phyloP scores from a whole-genome alignment of 805 yeast species.

The Myxozyma neglecta region DNA sequence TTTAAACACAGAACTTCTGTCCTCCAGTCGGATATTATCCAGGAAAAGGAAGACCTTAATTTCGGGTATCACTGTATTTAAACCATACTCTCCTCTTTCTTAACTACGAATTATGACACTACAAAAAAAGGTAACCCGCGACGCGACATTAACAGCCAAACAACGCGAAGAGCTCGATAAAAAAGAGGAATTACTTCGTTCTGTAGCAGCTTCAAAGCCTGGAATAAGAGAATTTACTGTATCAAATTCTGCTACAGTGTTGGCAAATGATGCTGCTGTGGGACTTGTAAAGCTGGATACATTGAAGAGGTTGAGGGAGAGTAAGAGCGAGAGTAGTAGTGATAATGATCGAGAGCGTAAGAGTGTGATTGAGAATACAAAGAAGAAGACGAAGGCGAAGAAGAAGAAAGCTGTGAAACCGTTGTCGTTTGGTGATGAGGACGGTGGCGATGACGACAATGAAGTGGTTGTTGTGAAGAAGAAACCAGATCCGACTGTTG shows the following conservation, averaged over 20 bases:
- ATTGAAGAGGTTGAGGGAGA: conserved; percentile 14
- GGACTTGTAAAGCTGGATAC: conserved; percentile 16
- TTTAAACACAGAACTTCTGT: no score
- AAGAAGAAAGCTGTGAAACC: neutral
- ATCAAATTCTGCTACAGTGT: conserved; percentile 3
- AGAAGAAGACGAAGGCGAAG: conserved; percentile 8
- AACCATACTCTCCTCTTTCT: no score
- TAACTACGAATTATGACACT: neutral
- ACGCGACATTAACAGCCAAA: neutral
- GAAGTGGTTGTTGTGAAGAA: conserved; percentile 17
- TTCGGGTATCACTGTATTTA: neutral
- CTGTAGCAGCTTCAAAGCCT: conserved; percentile 16
- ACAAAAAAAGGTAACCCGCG: neutral
- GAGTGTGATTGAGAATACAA: neutral
- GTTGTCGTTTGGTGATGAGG: conserved; percentile 10
- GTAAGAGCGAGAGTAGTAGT: neutral
- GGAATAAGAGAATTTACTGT: conserved; percentile 15
- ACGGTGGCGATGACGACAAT: conserved; percentile 12
- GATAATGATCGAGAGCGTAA: neutral
- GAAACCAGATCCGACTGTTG: conserved; percentile 30
- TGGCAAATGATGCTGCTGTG: conserved; percentile 14
- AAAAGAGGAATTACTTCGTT: conserved; percentile 1
- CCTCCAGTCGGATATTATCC: neutral
- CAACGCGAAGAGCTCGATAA: conserved; percentile 9
- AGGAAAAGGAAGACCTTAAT: neutral